phyloP scores from a whole-genome alignment of 2,329 filamentous ascomycete species.

The Fusarium sp. region DNA sequence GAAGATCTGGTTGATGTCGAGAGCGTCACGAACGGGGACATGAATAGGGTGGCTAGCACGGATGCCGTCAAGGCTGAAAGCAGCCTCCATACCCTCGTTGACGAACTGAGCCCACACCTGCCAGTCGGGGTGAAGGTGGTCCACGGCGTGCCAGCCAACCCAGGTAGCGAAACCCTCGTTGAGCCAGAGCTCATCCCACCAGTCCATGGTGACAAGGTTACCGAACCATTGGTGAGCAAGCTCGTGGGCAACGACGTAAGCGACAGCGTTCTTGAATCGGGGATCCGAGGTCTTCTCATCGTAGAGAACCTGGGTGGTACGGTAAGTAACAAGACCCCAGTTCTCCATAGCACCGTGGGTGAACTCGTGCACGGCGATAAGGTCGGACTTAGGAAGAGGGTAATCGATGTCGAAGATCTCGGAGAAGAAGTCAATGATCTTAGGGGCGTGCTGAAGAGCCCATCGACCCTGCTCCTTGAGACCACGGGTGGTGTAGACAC shows the following conservation, averaged over 20 bases:
- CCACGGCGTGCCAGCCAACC: conserved; percentile 94
- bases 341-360: conserved; percentile 90
- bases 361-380: conserved; percentile 93
- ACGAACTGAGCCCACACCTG: conserved; percentile 98
- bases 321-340: conserved; percentile 95
- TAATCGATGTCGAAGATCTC: conserved; percentile 94
- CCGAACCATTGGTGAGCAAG: conserved; percentile 97
- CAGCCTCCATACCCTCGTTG: conserved; percentile 90
- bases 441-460: conserved; percentile 88
- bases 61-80: conserved; percentile 87
- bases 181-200: conserved; percentile 93
- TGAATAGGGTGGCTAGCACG: conserved; percentile 95
- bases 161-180: conserved; percentile 98
- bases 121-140: conserved; percentile 95
- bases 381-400: conserved; percentile 88
- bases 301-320: conserved; percentile 94
- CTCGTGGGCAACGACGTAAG: conserved; percentile 98
- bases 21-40: conserved; percentile 88
- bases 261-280: conserved; percentile 89
- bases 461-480: conserved; percentile 90
- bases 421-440: conserved; percentile 96
- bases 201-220: conserved; percentile 95
- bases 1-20: conserved; percentile 98
- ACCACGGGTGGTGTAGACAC: conserved; percentile 95
- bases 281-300: conserved; percentile 91